Base-by-base conservation (phyloP, 345 rosid species). In the Punica granatum region DNA sequence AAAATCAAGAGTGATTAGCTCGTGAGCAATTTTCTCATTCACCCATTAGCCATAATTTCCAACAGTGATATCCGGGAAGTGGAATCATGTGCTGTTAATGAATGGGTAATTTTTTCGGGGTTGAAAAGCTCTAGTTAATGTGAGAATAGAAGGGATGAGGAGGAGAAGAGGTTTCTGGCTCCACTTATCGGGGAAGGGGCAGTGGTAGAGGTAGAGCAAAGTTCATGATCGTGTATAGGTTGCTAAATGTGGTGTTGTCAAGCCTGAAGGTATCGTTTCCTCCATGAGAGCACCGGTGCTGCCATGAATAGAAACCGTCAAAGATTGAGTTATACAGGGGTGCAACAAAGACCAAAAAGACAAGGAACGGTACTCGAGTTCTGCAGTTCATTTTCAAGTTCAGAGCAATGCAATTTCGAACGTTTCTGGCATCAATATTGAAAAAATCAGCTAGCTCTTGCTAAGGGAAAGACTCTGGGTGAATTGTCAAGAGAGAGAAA, bases 381-480 rank as follows among this genome's bases (percentile, higher is more conserved):
- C 36, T 71, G 79, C 73, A 69, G 11, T 73, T 81, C 48, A 51
- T 81, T 21, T 28, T 73, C 68, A 81, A 81, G 54, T 68, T 78
- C 28, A 73, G 70, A 46, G 64, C 78, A 9, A 23, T 70, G 35
- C 76, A 75, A 10, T 41, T 78, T 3, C 61, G 69, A 36, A 35
- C 74, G 21, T 21, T 81, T 48, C 30, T 81, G 3, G 68, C 77
- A 39, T 67, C 81, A 37, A 21, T 81, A 10, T 18, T 71, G 69
- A 81, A 75, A n/a, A 66, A 65, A 64, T 43, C 34, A 67, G 37
- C 80, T 59, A 48, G 36, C 19, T 26, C 28, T 26, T 18, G 26
- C 0, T 3, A 56, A 56, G 33, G 34, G 34, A 6, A 56, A 56
- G 21, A 23, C 14, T 25, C 11, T 41, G 16, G 70, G 49, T 36